A percentile compares a stretch with the other conserved stretches of the same genome.
Evolutionary conservation across 208 protist species (phyloP).

Genomic region (Leishmania arabica): DNA sequence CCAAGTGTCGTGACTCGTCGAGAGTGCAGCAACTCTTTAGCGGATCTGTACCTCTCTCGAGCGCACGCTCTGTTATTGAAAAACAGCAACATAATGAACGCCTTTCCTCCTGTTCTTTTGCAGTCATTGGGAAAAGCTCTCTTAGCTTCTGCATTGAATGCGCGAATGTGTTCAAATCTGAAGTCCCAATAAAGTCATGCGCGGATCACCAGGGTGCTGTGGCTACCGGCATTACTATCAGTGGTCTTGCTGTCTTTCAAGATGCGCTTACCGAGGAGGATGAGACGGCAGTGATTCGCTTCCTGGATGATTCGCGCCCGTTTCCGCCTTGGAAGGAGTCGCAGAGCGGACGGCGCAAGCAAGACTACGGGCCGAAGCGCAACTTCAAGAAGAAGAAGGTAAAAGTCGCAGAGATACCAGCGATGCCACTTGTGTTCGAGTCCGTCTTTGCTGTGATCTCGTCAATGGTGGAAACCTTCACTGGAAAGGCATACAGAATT

Average conservation of each 20-base stretch:
- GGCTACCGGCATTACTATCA: conserved; percentile 22
- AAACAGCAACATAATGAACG: conserved; percentile 50
- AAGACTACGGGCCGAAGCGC: conserved; percentile 80
- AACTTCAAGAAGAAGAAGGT: conserved; percentile 92
- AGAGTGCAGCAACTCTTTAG: conserved; percentile 58
- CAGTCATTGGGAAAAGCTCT: conserved; percentile 36
- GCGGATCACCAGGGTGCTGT: conserved; percentile 37
- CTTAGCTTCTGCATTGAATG: conserved; percentile 58
- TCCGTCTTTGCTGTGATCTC: conserved; percentile 37
- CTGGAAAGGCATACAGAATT: conserved; percentile 38
- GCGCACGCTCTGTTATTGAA: conserved; percentile 43
- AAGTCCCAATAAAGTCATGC: conserved; percentile 35
- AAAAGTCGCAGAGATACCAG: conserved; percentile 42
- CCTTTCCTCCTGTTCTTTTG: conserved; percentile 80
- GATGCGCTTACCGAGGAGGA: conserved; percentile 51
- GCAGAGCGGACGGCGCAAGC: conserved; percentile 86
- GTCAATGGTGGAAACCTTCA: conserved; percentile 30
- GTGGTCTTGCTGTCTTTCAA: conserved; percentile 51
- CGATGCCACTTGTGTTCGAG: conserved; percentile 65
- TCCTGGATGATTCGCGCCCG: conserved; percentile 61
- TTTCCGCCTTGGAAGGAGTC: conserved; percentile 79
- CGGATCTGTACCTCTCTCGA: conserved; percentile 31
- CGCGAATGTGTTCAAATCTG: conserved; percentile 34
- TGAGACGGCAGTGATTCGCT: conserved; percentile 49
- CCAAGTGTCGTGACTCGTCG: conserved; percentile 45